These are phyloP conservation scores for Verticillium alfalfae DNA, from an alignment of 2,329 filamentous ascomycete genomes.

Conservation along the genomic window DNA sequence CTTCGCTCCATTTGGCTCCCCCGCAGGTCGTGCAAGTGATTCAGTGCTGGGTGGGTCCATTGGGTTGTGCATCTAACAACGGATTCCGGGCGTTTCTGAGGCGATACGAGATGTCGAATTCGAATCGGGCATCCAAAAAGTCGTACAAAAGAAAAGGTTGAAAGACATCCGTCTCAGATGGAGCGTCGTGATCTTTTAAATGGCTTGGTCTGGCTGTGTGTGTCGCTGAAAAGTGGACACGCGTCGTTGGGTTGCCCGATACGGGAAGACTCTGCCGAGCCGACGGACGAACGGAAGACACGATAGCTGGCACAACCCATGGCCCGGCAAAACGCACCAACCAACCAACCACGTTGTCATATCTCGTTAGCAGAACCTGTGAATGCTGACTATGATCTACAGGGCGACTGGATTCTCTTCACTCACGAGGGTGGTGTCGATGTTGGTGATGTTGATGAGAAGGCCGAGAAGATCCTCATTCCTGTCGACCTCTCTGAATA, in stretches of 20 bases:
- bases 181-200: conserved; percentile 5
- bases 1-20: not conserved
- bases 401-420: conserved; percentile 99
- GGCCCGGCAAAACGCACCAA: not conserved
- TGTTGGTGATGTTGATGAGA: conserved; percentile 97
- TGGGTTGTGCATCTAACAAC: not conserved
- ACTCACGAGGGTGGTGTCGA: conserved; percentile 99
- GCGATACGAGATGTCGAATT: not conserved
- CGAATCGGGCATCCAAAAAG: not conserved
- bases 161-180: not conserved
- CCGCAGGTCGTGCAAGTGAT: not conserved
- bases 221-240: conserved; percentile 2
- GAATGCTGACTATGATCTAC: conserved; percentile 11
- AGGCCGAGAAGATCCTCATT: conserved; percentile 97
- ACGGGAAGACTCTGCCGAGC: conserved; percentile 3
- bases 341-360: not conserved
- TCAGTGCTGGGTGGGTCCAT: not conserved
- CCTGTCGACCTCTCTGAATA: conserved; percentile 92
- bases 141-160: not conserved
- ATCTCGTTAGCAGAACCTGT: not conserved
- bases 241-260: not conserved
- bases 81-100: not conserved
- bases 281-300: conserved; percentile 28
- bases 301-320: not conserved
- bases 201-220: not conserved